Percentiles rank a stretch among this genome's conserved stretches.
Evolutionary conservation across 2,329 filamentous ascomycete species (phyloP).

Genomic region (Annulohypoxylon truncatum): DNA sequence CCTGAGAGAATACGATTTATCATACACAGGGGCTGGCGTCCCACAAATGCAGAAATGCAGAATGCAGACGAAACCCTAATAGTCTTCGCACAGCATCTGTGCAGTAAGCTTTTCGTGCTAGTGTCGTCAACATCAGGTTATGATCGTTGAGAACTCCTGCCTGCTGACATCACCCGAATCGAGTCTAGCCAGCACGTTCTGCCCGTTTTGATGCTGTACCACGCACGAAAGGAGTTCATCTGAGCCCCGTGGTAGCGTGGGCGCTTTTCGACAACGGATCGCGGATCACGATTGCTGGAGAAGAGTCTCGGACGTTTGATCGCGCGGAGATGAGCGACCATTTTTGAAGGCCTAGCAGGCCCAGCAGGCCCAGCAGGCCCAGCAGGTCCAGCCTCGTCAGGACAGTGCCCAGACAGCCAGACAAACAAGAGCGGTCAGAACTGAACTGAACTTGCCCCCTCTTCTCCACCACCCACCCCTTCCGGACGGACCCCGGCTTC

Average conservation of each 20-base stretch:
- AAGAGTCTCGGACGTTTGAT: not conserved
- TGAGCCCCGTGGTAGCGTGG: not conserved
- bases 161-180: slow-evolving; percentile 26
- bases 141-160: slow-evolving; percentile 19
- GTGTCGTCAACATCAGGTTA: slow-evolving; percentile 16
- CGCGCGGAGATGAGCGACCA: not conserved
- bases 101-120: slow-evolving; percentile 5
- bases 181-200: not conserved
- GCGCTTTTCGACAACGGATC: slow-evolving; percentile 11
- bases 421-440: slow-evolving; percentile 26
- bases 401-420: not conserved
- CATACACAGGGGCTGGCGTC: slow-evolving; percentile 3
- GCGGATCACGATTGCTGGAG: slow-evolving; percentile 6
- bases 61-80: slow-evolving; percentile 19
- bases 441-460: slow-evolving; percentile 6
- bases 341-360: not conserved
- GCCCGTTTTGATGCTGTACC: slow-evolving; percentile 11
- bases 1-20: slow-evolving; percentile 11
- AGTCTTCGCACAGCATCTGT: slow-evolving; percentile 9
- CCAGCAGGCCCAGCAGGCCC: too few species aligned
- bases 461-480: slow-evolving; percentile 16
- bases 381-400: slow-evolving; percentile 26
- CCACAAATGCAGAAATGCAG: slow-evolving; percentile 12
- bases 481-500: slow-evolving; percentile 23
- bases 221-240: slow-evolving; percentile 10